A percentile compares a stretch with the other conserved stretches of the same genome.
These are phyloP conservation scores for Malassezia japonica DNA, from an alignment of 1,284 basidiomycete species.

Conservation along the genomic window DNA sequence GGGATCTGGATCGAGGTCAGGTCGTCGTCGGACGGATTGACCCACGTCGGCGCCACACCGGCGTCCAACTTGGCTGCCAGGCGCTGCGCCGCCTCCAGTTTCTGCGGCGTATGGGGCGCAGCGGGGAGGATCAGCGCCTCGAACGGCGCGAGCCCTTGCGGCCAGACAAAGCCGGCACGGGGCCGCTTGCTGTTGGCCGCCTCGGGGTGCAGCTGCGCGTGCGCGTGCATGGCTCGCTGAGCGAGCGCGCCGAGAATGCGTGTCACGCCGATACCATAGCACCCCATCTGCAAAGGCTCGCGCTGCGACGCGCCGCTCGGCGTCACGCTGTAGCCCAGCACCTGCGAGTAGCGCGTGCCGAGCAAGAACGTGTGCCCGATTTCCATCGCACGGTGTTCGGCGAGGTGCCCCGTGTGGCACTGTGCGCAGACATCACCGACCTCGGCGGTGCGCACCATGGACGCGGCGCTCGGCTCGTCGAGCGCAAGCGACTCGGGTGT, in stretches of 20 bases:
- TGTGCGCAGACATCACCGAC: conserved; percentile 26
- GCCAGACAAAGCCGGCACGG: conserved; percentile 40
- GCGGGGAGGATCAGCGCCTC: conserved; percentile 22
- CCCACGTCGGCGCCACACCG: background rate
- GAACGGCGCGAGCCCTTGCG: conserved; percentile 33
- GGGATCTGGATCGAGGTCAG: background rate
- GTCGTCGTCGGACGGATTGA: background rate
- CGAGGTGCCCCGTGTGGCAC: conserved; percentile 25
- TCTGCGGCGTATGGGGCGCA: conserved; percentile 1
- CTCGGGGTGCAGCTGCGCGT: conserved; percentile 3
- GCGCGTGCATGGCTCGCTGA: conserved; percentile 18
- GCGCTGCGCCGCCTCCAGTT: conserved; percentile 3
- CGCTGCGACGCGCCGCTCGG: background rate
- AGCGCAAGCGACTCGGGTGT: background rate
- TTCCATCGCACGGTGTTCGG: conserved; percentile 41
- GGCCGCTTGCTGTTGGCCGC: background rate
- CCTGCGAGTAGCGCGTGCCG: conserved; percentile 43
- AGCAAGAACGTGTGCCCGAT: conserved; percentile 49
- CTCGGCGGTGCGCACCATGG: background rate
- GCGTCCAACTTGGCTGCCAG: conserved; percentile 2
- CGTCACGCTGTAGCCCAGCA: conserved; percentile 32
- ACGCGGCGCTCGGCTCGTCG: background rate
- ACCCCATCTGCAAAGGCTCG: conserved; percentile 48
- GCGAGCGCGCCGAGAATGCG: conserved; percentile 47
- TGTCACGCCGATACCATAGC: conserved; percentile 49